A percentile compares a stretch with the other conserved stretches of the same genome.
Conservation (phyloP, 768 basidiomycete species). For the Russula ochroleuca region DNA sequence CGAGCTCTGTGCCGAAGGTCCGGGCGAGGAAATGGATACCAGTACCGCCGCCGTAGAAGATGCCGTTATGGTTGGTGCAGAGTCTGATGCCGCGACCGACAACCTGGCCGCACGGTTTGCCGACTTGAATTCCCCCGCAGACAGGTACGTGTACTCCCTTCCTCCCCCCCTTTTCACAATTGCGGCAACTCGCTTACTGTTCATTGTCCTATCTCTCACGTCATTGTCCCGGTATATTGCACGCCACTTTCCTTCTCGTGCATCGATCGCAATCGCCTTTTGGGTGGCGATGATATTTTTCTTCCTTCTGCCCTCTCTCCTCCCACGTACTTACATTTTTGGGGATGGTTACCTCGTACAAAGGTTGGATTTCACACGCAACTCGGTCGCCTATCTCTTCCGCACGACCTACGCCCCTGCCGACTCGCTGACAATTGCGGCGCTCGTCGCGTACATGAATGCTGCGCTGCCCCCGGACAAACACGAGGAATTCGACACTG, state of each 20-base stretch:
- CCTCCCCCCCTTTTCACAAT: constrained; percentile 13
- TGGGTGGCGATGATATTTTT: not conserved
- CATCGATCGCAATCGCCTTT: not conserved
- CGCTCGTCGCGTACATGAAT: constrained; percentile 67
- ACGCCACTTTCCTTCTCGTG: not conserved
- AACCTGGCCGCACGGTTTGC: constrained; percentile 38
- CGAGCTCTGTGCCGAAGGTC: constrained; percentile 31
- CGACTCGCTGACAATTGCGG: constrained; percentile 67
- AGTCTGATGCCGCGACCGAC: constrained; percentile 14
- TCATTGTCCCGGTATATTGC: not conserved
- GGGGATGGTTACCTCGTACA: not conserved
- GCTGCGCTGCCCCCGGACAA: constrained; percentile 73
- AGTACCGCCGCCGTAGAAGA: constrained; percentile 11
- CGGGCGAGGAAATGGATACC: constrained; percentile 17
- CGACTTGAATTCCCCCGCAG: constrained; percentile 55
- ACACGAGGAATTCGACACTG: constrained; percentile 77
- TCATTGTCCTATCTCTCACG: not conserved
- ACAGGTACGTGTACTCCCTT: constrained; percentile 48
- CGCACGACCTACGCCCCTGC: constrained; percentile 58
- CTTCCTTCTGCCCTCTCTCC: not conserved
- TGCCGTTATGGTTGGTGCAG: constrained; percentile 17
- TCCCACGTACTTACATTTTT: not conserved
- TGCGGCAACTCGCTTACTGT: constrained; percentile 8
- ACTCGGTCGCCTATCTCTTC: constrained; percentile 62
- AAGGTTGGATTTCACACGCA: constrained; percentile 56